Conservation (phyloP, 345 rosid species). For the Melastoma malabathricum region DNA sequence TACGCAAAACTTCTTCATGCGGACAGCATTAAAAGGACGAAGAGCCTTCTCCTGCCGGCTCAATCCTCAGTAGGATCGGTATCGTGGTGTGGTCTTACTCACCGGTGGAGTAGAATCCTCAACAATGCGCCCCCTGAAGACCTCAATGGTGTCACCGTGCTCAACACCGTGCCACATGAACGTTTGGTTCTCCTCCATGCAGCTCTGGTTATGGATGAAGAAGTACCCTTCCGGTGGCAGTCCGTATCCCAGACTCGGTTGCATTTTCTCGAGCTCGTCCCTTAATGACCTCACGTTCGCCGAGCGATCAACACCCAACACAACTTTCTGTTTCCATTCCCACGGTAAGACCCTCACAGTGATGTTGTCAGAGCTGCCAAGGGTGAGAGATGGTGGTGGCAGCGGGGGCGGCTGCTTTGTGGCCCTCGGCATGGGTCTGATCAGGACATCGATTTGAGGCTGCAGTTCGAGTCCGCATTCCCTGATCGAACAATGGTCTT, state of each 20-base stretch:
- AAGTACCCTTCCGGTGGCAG: slow-evolving; percentile 26
- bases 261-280: slow-evolving; percentile 22
- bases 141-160: slow-evolving; percentile 22
- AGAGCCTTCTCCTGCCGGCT: too few relatives aligned
- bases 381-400: too few relatives aligned
- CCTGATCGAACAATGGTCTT: slow-evolving; percentile 15
- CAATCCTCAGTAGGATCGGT: too few relatives aligned
- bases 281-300: slow-evolving; percentile 21
- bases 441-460: slow-evolving; percentile 16
- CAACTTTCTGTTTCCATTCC: slow-evolving; percentile 14
- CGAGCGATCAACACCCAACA: slow-evolving; percentile 18
- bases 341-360: slow-evolving; percentile 19
- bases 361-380: slow-evolving; percentile 9
- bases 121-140: slow-evolving; percentile 7
- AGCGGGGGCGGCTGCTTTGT: slow-evolving; percentile 10
- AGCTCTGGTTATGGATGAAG: slow-evolving; percentile 25
- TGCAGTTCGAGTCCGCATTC: slow-evolving; percentile 22
- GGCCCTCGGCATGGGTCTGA: slow-evolving; percentile 19
- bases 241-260: slow-evolving; percentile 7
- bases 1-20: too few relatives aligned
- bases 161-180: slow-evolving; percentile 20
- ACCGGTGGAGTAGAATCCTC: too few relatives aligned
- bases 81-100: too few relatives aligned
- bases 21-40: too few relatives aligned
- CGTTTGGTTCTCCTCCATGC: slow-evolving; percentile 26